Percentiles rank a stretch among this genome's conserved stretches.
Evolutionary conservation across 163 green algal genomes (phyloP).

Genomic region (Chlorella variabilis): DNA sequence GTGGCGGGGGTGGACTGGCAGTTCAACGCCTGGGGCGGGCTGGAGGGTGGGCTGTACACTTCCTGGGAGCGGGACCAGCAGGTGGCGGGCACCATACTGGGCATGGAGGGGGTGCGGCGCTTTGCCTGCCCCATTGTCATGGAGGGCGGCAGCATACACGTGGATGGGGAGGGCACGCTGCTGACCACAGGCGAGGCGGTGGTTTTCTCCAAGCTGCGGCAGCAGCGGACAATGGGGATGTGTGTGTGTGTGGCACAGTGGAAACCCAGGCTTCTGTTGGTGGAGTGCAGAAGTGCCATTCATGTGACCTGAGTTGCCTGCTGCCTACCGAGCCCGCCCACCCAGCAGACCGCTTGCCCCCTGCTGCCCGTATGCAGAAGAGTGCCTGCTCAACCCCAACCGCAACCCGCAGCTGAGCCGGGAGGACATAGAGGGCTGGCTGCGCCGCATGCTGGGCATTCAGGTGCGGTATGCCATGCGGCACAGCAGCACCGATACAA

Average conservation of each 20-base stretch:
- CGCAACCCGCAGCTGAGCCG: constrained; percentile 77
- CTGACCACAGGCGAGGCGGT: constrained; percentile 73
- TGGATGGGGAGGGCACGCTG: constrained; percentile 73
- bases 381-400: constrained; percentile 87
- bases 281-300: too few relatives aligned
- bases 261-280: too few relatives aligned
- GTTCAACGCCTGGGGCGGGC: constrained; percentile 67
- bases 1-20: constrained; percentile 58
- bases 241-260: too few relatives aligned
- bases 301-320: too few relatives aligned
- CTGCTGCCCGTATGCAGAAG: too few relatives aligned
- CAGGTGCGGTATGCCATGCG: constrained; percentile 6
- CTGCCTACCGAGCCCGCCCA: too few relatives aligned
- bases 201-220: too few relatives aligned
- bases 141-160: constrained; percentile 57
- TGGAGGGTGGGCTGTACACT: constrained; percentile 43
- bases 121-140: constrained; percentile 47
- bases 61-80: constrained; percentile 36
- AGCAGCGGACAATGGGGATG: too few relatives aligned
- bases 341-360: too few relatives aligned
- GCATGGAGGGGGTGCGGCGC: not conserved
- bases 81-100: constrained; percentile 34
- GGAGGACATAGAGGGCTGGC: constrained; percentile 70
- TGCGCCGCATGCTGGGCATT: constrained; percentile 69
- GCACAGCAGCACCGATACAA: not conserved